phyloP scores from a whole-genome alignment of 768 basidiomycete species.

The Lactifluus subvellereus region DNA sequence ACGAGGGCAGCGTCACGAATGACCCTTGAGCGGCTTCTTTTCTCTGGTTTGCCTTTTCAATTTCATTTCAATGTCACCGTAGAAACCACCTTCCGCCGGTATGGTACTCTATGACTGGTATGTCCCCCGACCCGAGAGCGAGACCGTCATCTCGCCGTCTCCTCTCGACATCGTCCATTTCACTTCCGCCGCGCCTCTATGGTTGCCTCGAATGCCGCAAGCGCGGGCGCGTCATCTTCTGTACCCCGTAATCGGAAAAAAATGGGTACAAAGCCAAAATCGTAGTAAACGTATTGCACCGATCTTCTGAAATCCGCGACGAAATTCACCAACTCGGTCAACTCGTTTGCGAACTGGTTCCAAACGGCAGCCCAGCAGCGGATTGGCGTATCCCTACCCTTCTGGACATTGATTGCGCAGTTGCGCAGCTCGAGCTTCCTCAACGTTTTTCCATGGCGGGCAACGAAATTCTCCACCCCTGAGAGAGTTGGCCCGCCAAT shows the following conservation, averaged over 20 bases:
- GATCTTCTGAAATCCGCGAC: slow-evolving; percentile 2
- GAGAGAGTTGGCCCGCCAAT: neutral
- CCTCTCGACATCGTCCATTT: neutral
- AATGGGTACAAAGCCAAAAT: neutral
- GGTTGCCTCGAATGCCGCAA: slow-evolving; percentile 8
- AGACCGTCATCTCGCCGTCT: too few species aligned
- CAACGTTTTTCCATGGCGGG: neutral
- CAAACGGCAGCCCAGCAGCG: neutral
- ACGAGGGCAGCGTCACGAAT: too few species aligned
- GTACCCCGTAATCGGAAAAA: neutral
- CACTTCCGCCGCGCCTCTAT: neutral
- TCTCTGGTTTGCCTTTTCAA: too few species aligned
- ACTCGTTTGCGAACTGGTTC: neutral
- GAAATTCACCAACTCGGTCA: neutral
- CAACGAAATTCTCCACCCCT: neutral
- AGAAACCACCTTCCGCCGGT: too few species aligned
- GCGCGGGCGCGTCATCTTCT: slow-evolving; percentile 23
- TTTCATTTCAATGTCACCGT: too few species aligned
- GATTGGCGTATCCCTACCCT: neutral
- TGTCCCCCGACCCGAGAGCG: too few species aligned
- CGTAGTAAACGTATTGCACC: slow-evolving; percentile 23
- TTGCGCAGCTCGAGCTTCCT: neutral
- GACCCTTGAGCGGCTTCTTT: too few species aligned
- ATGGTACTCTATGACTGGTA: too few species aligned
- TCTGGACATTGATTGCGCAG: neutral